phyloP scores from a whole-genome alignment of 768 basidiomycete genomes.

The Xerocomus spinulosus region DNA sequence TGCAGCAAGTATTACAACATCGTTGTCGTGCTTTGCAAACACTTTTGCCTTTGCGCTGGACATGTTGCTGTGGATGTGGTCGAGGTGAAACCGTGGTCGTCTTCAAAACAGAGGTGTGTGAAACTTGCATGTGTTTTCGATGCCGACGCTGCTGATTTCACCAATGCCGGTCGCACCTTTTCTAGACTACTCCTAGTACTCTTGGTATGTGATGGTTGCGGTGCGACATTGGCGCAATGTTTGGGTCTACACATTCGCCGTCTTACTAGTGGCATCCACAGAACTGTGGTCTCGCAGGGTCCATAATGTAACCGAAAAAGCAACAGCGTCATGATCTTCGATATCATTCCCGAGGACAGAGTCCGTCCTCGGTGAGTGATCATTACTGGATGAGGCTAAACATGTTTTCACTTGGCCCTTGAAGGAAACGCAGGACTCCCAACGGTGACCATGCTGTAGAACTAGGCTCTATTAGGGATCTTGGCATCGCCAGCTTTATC shows the following conservation, averaged over 20 bases:
- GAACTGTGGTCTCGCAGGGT: too few relatives aligned
- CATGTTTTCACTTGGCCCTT: conserved; percentile 8
- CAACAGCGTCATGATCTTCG: conserved; percentile 4
- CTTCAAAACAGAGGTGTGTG: too few relatives aligned
- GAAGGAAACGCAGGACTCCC: conserved; percentile 14
- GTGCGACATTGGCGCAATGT: too few relatives aligned
- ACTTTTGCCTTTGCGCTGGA: conserved; percentile 49
- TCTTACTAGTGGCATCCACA: too few relatives aligned
- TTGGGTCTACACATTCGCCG: too few relatives aligned
- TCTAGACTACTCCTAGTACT: too few relatives aligned
- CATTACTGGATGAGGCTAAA: not conserved
- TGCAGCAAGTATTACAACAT: conserved; percentile 88
- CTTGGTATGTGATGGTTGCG: too few relatives aligned
- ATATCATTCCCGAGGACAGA: conserved; percentile 16
- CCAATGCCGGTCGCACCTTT: too few relatives aligned
- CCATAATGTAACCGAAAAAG: too few relatives aligned
- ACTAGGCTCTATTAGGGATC: not conserved
- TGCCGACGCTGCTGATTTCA: too few relatives aligned
- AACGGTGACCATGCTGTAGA: not conserved
- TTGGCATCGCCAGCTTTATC: conserved; percentile 13
- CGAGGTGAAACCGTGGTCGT: too few relatives aligned
- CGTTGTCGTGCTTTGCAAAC: conserved; percentile 71
- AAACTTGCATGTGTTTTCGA: conserved; percentile 23
- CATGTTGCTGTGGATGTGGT: conserved; percentile 13
- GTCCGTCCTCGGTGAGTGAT: conserved; percentile 12